Base-by-base conservation (phyloP, 1,284 basidiomycete species). In the Sanguinoderma infundibulare region DNA sequence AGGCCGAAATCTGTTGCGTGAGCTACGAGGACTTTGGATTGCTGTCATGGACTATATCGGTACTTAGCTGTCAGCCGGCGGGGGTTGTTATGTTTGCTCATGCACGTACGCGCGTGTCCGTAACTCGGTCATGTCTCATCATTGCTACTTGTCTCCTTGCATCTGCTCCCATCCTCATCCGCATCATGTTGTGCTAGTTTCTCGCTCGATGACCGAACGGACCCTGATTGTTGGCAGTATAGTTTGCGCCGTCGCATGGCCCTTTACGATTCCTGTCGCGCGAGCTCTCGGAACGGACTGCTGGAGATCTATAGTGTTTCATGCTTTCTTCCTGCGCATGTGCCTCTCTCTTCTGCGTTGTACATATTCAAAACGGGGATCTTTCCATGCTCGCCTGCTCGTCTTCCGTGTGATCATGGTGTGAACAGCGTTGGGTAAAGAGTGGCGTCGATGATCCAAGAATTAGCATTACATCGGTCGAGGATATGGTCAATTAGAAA, bases 1-100 rank as follows among this genome's bases (percentile, higher is more conserved):
- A 75, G 83, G 64, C 83, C 82, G 30, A 78, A 75, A 60, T 84
- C 82, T 17, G 70, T 83, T 26, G 82, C 81, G 20, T 84, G 67
- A 73, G 50, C 28, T 35, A 10, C 2, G 28, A 5, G 46, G 46
- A n/a, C 10, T 15, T 7, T 7, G 26, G 12, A 12, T 44, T 44
- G 10, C 22, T 46, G 17, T 46, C 15, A 30, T 32, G 46, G 46
- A 49, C 28, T 49, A 17, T 49, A n/a, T n/a, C n/a, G n/a, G n/a
- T n/a, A n/a, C n/a, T n/a, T n/a, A n/a, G n/a, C n/a, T n/a, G n/a
- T n/a, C n/a, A n/a, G n/a, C n/a, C n/a, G n/a, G 17, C 15, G 44
- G 34, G 24, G 42, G 28, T 42, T 53, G 47, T 51, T 42, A 61
- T 61, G 40, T 47, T n/a, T 26, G 22, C 35, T 55, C 39, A 51